Evolutionary conservation across 2,329 filamentous ascomycete species (phyloP).

Genomic region (Diaporthe vexans): DNA sequence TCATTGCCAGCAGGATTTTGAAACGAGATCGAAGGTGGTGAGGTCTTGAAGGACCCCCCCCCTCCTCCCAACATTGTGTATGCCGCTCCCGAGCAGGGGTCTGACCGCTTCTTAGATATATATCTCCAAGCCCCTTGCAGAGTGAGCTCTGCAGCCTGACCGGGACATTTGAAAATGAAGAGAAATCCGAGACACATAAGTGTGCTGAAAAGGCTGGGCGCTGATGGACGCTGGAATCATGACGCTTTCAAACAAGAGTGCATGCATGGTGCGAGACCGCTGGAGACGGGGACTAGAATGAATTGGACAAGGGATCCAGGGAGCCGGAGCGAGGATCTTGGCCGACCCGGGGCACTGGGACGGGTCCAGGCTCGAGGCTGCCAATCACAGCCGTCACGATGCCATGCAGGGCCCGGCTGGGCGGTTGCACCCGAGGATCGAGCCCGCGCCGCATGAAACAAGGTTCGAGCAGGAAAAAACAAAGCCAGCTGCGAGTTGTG

Average conservation of each 20-base stretch:
- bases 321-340: slow-evolving; percentile 8
- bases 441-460: slow-evolving; percentile 31
- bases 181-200: neutral
- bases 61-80: neutral
- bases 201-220: slow-evolving; percentile 8
- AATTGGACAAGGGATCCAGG: slow-evolving; percentile 27
- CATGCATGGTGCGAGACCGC: neutral
- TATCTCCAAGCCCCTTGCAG: neutral
- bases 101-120: slow-evolving; percentile 8
- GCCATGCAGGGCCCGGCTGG: slow-evolving; percentile 23
- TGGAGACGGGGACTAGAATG: too few relatives aligned
- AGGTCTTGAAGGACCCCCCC: neutral
- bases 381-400: slow-evolving; percentile 24
- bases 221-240: neutral
- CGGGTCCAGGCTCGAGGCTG: slow-evolving; percentile 10
- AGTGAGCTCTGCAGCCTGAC: neutral
- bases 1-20: neutral
- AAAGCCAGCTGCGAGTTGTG: neutral
- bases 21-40: slow-evolving; percentile 9
- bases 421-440: slow-evolving; percentile 34
- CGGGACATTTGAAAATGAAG: neutral
- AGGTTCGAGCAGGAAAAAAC: slow-evolving; percentile 21
- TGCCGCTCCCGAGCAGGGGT: neutral
- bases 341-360: slow-evolving; percentile 28
- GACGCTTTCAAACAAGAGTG: neutral